phyloP scores from a whole-genome alignment of 176 grass and related monocot genomes.

The Aegilops bicornis region DNA sequence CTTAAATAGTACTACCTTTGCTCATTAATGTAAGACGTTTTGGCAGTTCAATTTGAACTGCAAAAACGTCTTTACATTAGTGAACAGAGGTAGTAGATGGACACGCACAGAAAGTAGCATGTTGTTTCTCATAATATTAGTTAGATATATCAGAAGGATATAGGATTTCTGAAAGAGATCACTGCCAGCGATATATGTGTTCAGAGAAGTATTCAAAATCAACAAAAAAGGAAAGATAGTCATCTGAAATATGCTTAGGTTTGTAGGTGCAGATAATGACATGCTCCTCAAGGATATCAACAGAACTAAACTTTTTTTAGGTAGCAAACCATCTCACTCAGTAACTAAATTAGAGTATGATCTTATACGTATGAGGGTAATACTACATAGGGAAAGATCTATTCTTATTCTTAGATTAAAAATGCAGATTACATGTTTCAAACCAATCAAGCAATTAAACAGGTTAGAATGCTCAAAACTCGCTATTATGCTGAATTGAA shows the following conservation, averaged over 20 bases:
- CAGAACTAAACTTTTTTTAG: background rate
- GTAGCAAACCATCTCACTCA: background rate
- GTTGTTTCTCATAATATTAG: background rate
- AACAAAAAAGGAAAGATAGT: background rate
- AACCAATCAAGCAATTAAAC: background rate
- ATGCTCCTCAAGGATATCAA: background rate
- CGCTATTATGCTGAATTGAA: background rate
- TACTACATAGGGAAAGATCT: background rate
- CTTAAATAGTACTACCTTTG: background rate
- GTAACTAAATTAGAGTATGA: background rate
- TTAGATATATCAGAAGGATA: background rate
- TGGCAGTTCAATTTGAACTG: too few relatives aligned
- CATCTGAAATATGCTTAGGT: background rate
- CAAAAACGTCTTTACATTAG: too few relatives aligned
- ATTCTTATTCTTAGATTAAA: conserved; percentile 3
- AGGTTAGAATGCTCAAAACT: background rate
- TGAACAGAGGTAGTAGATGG: background rate
- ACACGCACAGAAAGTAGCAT: background rate
- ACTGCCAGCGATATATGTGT: background rate
- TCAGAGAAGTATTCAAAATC: background rate
- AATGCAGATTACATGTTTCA: background rate
- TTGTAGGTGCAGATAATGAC: background rate
- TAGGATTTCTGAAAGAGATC: background rate
- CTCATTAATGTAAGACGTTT: too few relatives aligned
- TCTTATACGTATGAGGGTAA: background rate